Conservation (phyloP, 2,329 filamentous ascomycete genomes). For the Clonostachys solani region DNA sequence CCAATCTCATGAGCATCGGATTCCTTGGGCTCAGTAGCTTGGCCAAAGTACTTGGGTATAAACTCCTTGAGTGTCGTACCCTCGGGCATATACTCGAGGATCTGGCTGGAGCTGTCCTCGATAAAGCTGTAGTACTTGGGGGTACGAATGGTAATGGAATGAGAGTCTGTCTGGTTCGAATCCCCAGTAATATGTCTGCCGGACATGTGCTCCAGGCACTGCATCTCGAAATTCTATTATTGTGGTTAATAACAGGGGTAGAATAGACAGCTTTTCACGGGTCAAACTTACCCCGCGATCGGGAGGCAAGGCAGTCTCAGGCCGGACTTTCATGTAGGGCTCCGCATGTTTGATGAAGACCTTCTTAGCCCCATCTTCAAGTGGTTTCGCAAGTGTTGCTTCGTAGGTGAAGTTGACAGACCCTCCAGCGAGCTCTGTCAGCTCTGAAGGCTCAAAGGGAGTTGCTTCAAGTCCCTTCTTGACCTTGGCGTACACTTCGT, state of each 20-base stretch:
- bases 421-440: conserved; percentile 40
- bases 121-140: conserved; percentile 44
- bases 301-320: conserved; percentile 38
- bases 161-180: neutral
- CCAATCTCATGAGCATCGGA: neutral
- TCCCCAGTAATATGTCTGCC: neutral
- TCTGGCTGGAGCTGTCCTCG: conserved; percentile 39
- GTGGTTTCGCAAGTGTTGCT: conserved; percentile 34
- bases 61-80: conserved; percentile 47
- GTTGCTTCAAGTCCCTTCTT: neutral
- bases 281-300: conserved; percentile 42
- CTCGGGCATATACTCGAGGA: conserved; percentile 46
- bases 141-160: conserved; percentile 30
- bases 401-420: conserved; percentile 55
- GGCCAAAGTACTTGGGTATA: conserved; percentile 25
- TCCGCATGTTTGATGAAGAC: conserved; percentile 55
- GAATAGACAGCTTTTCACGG: neutral
- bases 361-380: conserved; percentile 37
- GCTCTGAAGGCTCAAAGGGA: neutral
- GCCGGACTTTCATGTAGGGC: conserved; percentile 39
- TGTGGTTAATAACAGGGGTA: neutral
- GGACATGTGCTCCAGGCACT: conserved; percentile 25
- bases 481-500: neutral
- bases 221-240: conserved; percentile 4
- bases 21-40: neutral